phyloP scores from a whole-genome alignment of 2,329 filamentous ascomycete genomes.

The Colletotrichum karsti region DNA sequence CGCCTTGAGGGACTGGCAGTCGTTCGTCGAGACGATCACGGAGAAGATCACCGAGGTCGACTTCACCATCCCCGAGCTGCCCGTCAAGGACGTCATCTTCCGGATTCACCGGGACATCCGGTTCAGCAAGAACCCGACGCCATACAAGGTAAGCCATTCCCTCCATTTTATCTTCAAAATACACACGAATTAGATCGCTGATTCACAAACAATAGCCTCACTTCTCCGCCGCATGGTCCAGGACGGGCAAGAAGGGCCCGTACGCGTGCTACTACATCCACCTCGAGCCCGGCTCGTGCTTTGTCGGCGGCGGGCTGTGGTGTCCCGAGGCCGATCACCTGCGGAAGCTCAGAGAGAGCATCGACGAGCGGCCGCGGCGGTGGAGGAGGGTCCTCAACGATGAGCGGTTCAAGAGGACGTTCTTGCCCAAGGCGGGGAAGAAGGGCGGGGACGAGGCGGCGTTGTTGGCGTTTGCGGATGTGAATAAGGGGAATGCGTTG shows the following conservation, averaged over 20 bases:
- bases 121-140: slow-evolving; percentile 84
- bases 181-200: not conserved
- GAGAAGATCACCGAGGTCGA: slow-evolving; percentile 77
- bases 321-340: slow-evolving; percentile 75
- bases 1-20: slow-evolving; percentile 82
- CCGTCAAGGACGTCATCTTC: slow-evolving; percentile 85
- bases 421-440: slow-evolving; percentile 59
- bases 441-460: slow-evolving; percentile 64
- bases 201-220: slow-evolving; percentile 64
- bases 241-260: slow-evolving; percentile 85
- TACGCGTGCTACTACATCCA: slow-evolving; percentile 93
- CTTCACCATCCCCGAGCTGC: slow-evolving; percentile 85
- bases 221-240: slow-evolving; percentile 87
- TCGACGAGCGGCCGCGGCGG: slow-evolving; percentile 76
- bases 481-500: slow-evolving; percentile 78
- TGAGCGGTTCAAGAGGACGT: slow-evolving; percentile 67
- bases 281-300: slow-evolving; percentile 75
- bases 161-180: not conserved
- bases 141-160: slow-evolving; percentile 76
- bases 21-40: slow-evolving; percentile 78
- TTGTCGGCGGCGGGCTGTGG: slow-evolving; percentile 86
- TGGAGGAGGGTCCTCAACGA: slow-evolving; percentile 75
- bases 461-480: slow-evolving; percentile 73
- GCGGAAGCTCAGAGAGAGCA: slow-evolving; percentile 73
- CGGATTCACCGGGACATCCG: slow-evolving; percentile 88